These are phyloP conservation scores for Auricularia auricula-judae DNA, from an alignment of 768 basidiomycete genomes.

Conservation along the genomic window DNA sequence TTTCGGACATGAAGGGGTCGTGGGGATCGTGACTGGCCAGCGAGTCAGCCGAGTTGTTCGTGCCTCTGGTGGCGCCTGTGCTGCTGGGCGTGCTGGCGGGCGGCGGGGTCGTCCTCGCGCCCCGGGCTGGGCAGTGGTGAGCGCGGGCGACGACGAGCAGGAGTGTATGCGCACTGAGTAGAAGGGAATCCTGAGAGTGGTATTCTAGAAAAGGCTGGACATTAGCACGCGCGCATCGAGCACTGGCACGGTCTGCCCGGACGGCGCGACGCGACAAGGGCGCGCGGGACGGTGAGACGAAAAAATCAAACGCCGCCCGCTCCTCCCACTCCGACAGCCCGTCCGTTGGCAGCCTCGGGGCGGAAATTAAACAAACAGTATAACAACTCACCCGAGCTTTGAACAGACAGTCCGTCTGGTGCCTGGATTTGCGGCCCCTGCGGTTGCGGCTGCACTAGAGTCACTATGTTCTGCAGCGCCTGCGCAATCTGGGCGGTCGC, in stretches of 20 bases:
- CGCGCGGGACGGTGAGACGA: not conserved
- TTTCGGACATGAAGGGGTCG: not conserved
- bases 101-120: not conserved
- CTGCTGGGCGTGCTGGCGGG: not conserved
- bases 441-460: not conserved
- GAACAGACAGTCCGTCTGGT: no score
- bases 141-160: no score
- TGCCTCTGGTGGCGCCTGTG: not conserved
- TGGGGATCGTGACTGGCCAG: not conserved
- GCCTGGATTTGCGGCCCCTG: not conserved
- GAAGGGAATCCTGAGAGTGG: not conserved
- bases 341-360: no score
- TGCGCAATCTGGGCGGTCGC: not conserved
- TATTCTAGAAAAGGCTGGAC: not conserved
- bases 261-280: not conserved
- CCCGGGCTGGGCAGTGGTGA: not conserved
- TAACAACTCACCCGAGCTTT: no score
- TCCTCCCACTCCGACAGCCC: not conserved
- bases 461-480: not conserved
- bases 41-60: not conserved
- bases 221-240: not conserved
- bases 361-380: no score
- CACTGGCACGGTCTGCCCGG: not conserved
- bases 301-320: not conserved
- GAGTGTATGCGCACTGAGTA: not conserved